phyloP scores from a whole-genome alignment of 176 grass and related monocot species.

The Carex littledalei region DNA sequence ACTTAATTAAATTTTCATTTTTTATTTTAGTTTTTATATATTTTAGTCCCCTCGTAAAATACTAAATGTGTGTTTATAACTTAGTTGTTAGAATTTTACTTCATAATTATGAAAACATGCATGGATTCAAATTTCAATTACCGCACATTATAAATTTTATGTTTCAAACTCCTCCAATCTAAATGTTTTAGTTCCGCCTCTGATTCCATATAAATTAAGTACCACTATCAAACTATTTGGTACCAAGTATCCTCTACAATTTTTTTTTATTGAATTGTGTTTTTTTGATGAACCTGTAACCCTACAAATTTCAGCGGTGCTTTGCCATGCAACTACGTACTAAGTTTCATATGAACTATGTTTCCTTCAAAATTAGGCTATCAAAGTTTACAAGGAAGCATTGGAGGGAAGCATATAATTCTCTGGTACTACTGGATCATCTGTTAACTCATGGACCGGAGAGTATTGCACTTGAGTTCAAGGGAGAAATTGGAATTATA shows the following conservation, averaged over 20 bases:
- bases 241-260: background rate
- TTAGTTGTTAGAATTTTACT: no score
- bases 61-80: no score
- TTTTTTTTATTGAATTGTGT: background rate
- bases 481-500: constrained; percentile 42
- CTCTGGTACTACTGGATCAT: constrained; percentile 73
- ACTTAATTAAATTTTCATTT: no score
- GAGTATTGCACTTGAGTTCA: constrained; percentile 62
- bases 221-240: background rate
- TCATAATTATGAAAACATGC: no score
- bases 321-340: background rate
- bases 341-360: background rate
- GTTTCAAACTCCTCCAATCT: no score
- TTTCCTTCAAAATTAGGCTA: constrained; percentile 33
- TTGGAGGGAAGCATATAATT: constrained; percentile 83
- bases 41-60: no score
- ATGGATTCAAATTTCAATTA: no score
- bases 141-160: no score
- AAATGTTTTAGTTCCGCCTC: no score
- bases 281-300: background rate
- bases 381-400: constrained; percentile 51
- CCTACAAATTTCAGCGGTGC: background rate
- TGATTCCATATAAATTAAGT: background rate
- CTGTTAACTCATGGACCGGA: constrained; percentile 72
- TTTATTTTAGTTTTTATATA: no score